A percentile compares a stretch with the other conserved stretches of the same genome.
Evolutionary conservation across 192 early-diverging fungal genomes (phyloP).

Genomic region (Rhizoclosmatium globosum): DNA sequence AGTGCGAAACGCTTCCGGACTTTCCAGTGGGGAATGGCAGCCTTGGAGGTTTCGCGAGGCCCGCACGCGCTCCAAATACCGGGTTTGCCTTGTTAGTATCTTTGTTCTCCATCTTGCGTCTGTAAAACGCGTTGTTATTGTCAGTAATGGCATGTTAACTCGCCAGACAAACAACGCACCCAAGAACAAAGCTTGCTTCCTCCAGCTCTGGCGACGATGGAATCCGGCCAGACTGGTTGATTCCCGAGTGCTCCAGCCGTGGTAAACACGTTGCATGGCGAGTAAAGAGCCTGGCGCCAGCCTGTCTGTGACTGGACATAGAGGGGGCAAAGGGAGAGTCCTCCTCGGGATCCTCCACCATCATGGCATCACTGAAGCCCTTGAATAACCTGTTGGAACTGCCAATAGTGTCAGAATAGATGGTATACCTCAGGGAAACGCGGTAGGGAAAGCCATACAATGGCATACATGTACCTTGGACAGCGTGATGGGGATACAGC

Average conservation of each 20-base stretch:
- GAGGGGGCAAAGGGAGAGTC: background rate
- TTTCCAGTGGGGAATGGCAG: slow-evolving; percentile 15
- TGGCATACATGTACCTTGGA: too few species aligned
- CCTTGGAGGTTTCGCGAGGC: slow-evolving; percentile 1
- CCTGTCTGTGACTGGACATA: background rate
- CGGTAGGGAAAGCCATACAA: too few species aligned
- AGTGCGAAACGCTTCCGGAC: background rate
- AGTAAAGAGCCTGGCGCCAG: slow-evolving; percentile 55
- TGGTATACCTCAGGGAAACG: too few species aligned
- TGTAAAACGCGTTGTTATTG: too few species aligned
- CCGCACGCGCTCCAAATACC: background rate
- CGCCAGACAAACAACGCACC: background rate
- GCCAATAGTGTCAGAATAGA: too few species aligned
- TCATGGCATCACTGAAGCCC: too few species aligned
- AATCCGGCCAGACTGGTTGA: background rate
- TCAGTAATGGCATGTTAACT: too few species aligned
- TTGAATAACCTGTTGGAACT: too few species aligned
- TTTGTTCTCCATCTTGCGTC: too few species aligned
- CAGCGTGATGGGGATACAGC: too few species aligned
- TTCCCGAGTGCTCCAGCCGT: slow-evolving; percentile 16
- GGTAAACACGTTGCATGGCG: slow-evolving; percentile 45
- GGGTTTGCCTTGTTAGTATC: too few species aligned
- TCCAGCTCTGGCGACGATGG: background rate
- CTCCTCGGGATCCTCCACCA: background rate
- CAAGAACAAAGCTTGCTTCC: background rate